These are phyloP conservation scores for Medicago arabica DNA, from an alignment of 306 rosid species.

Conservation along the genomic window DNA sequence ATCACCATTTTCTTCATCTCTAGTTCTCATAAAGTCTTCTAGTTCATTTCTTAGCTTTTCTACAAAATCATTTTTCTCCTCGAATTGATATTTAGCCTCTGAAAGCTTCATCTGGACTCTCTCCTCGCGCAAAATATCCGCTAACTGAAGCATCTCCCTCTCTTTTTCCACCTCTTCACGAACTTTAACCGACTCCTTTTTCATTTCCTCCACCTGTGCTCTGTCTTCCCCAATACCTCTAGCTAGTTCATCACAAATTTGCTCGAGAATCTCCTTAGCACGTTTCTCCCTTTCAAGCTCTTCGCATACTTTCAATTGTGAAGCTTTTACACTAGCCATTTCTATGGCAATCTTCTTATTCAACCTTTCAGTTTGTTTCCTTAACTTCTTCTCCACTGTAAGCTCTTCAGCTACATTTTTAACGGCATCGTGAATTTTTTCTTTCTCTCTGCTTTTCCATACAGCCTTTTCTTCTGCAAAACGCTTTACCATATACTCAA, in stretches of 20 bases:
- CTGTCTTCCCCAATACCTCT: constrained; percentile 83
- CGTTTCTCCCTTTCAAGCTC: constrained; percentile 85
- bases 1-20: constrained; percentile 52
- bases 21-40: constrained; percentile 61
- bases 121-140: constrained; percentile 84
- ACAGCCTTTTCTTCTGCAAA: constrained; percentile 82
- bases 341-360: constrained; percentile 82
- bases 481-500: constrained; percentile 56
- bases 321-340: constrained; percentile 65
- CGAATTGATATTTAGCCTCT: constrained; percentile 85
- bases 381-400: constrained; percentile 78
- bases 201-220: constrained; percentile 80
- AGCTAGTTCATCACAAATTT: constrained; percentile 82
- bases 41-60: constrained; percentile 73
- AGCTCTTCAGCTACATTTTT: constrained; percentile 65
- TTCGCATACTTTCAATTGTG: constrained; percentile 57
- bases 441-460: constrained; percentile 79
- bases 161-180: constrained; percentile 86
- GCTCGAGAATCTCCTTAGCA: constrained; percentile 84
- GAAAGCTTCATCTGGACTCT: constrained; percentile 99
- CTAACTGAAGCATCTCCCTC: constrained; percentile 94
- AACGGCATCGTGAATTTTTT: constrained; percentile 62
- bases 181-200: constrained; percentile 75
- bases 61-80: constrained; percentile 84
- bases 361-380: constrained; percentile 79